Percentiles rank a stretch among this genome's conserved stretches.
phyloP scores from a whole-genome alignment of 106 monocot genomes.

The Iris macrosiphon region DNA sequence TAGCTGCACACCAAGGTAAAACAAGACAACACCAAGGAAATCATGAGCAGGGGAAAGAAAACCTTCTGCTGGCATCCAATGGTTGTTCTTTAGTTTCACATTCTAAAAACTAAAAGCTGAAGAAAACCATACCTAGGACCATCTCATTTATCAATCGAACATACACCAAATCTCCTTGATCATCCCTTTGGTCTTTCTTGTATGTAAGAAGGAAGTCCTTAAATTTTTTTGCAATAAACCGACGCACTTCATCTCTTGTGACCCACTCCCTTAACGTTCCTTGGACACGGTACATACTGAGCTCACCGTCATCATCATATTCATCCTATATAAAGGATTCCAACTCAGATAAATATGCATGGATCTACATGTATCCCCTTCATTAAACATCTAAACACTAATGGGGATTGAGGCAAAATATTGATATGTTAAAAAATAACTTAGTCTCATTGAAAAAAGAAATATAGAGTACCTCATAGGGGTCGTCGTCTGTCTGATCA shows the following conservation, averaged over 20 bases:
- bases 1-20: slow-evolving; percentile 52
- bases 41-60: neutral
- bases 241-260: slow-evolving; percentile 94
- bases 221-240: slow-evolving; percentile 91
- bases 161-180: slow-evolving; percentile 83
- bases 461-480: slow-evolving; percentile 62
- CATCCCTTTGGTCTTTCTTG: slow-evolving; percentile 73
- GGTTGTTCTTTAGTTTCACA: neutral
- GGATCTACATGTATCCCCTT: too few relatives aligned
- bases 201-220: slow-evolving; percentile 91
- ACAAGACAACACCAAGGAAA: slow-evolving; percentile 3
- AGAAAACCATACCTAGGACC: slow-evolving; percentile 61
- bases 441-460: too few relatives aligned
- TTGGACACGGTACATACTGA: slow-evolving; percentile 94
- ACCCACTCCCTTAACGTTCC: slow-evolving; percentile 97
- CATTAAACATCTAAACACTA: too few relatives aligned
- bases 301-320: slow-evolving; percentile 80
- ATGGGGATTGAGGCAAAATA: too few relatives aligned
- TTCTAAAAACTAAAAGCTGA: neutral
- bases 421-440: neutral
- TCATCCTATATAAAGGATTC: slow-evolving; percentile 54
- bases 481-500: slow-evolving; percentile 91
- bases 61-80: neutral
- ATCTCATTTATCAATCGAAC: slow-evolving; percentile 86
- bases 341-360: neutral